Evolutionary conservation across 2,329 filamentous ascomycete species (phyloP), one percentile per base, ranked within the genome.

Genomic region (Hawksworthiomyces lignivorus): DNA sequence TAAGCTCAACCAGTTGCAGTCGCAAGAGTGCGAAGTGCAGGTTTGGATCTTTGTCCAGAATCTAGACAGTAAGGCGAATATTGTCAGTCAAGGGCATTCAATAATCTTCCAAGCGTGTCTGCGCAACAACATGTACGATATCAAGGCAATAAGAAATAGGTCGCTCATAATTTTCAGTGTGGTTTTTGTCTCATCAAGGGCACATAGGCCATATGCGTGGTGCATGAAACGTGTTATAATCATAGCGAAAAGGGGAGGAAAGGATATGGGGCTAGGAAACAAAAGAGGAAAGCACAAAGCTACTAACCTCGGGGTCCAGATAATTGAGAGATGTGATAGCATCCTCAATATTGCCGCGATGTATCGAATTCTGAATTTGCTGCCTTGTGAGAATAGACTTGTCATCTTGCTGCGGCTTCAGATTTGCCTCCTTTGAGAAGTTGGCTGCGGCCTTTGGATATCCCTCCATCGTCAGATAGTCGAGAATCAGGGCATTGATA

Each of bases 211-310:
- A n/a, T 97, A 92, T 87, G 92, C 88, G 92, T 98, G 92, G 92
- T 98, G 92, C 92, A 98, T 98, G 90, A 61, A 74, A 94, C 80
- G 89, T 84, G 75, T 73, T 86, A 72, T 95, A 95, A 98, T 98
- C 92, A 92, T 89, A 66, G 76, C 73, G 77, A 68, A 26, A 46
- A 52, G 48, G 34, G 38, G 48, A 35, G 38, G 41, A 19, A 36
- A 41, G 27, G 14, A 12, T 14, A 17, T 10, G 33, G 26, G 14
- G 10, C 41, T 12, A 19, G 17, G 20, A n/a, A 18, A 33, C 7
- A 8, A 31, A 20, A 27, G 11, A 19, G 10, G 36, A 46, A 17
- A 32, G 59, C 4, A 15, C 9, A n/a, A 26, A 26, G 12, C 24
- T 2, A 29, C 85, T 66, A 80, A 98, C 92, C 77, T 92, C 81